Base-by-base conservation (phyloP, 768 basidiomycete species). In the Pleurotus djamor region DNA sequence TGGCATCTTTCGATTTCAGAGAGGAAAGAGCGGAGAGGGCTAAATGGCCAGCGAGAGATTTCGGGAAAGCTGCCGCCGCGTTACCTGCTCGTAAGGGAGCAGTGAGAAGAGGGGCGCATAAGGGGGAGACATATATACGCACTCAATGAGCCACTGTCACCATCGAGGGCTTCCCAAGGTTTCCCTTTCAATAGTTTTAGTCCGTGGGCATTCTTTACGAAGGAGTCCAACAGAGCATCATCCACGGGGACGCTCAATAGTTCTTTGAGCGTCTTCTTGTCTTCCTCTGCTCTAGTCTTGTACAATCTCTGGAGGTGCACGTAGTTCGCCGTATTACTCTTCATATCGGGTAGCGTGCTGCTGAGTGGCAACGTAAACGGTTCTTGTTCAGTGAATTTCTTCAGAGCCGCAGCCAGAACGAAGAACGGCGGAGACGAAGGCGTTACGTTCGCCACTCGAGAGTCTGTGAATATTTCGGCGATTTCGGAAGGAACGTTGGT, bases 341-440 rank as follows among this genome's bases (percentile, higher is more conserved):
- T 96, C 93, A 99, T 98, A 74, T 99, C 96, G 0, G 96, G 96
- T 8, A 98, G 80, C 0, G 92, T 83, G 48, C 91, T 84, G 3
- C 88, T 88, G n/a, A 97, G 77, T 0, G 96, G 97, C 3, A 97
- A 82, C 0, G 85, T 83, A 54, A 87, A 75, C 4, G 79, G 77
- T 49, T 81, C 73, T 52, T 83, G 74, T 35, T 81, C 35, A 17
- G 79, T 76, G 69, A 91, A 98, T 57, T 78, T 71, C 38, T 83
- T 76, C 43, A 98, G 82, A 0, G 96, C 87, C 21, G 82, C 76
- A 9, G 96, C 79, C 32, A 97, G 87, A 61, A 80, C 76, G 77
- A 88, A 93, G 76, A 97, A 96, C 3, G 86, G 83, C 1, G 85
- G 79, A 0, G 87, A 83, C 63, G 74, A 67, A 17, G 75, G 73